These are phyloP conservation scores for Chrysanthemum seticuspe DNA, from an alignment of 129 eudicot species.

Conservation along the genomic window DNA sequence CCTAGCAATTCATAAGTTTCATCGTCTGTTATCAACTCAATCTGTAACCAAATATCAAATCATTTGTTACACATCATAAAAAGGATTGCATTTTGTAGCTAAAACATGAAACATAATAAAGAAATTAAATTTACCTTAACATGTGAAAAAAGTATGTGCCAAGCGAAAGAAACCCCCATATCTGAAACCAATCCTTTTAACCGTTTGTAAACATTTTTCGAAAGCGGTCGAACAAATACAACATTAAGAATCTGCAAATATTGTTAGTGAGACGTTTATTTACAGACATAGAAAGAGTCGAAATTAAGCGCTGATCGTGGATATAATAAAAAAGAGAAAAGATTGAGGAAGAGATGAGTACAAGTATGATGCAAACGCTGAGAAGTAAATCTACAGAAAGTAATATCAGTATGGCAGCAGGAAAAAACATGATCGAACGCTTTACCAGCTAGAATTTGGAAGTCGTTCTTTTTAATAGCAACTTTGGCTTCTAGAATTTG, in stretches of 20 bases:
- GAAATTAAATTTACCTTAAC: conserved; percentile 2
- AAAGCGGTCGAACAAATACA: background rate
- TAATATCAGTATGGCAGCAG: background rate
- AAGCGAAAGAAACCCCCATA: background rate
- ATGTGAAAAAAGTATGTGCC: background rate
- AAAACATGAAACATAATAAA: background rate
- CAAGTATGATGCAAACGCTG: background rate
- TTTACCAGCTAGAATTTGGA: background rate
- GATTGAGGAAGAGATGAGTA: background rate
- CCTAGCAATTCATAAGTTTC: conserved; percentile 21
- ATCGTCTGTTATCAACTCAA: conserved; percentile 12
- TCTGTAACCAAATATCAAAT: background rate
- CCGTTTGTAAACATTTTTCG: conserved; percentile 12
- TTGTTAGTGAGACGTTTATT: background rate
- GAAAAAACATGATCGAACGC: background rate
- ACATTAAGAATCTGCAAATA: background rate
- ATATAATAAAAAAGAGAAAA: background rate
- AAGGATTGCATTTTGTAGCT: background rate
- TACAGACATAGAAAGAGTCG: background rate
- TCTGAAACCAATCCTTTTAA: conserved; percentile 2
- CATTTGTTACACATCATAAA: background rate
- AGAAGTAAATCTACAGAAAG: background rate
- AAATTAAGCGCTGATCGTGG: background rate
- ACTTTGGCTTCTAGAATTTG: conserved; percentile 4
- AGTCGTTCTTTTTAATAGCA: background rate